Base-by-base conservation (phyloP, 1,139 yeast genomes). In the Debaryomyces singareniensis region DNA sequence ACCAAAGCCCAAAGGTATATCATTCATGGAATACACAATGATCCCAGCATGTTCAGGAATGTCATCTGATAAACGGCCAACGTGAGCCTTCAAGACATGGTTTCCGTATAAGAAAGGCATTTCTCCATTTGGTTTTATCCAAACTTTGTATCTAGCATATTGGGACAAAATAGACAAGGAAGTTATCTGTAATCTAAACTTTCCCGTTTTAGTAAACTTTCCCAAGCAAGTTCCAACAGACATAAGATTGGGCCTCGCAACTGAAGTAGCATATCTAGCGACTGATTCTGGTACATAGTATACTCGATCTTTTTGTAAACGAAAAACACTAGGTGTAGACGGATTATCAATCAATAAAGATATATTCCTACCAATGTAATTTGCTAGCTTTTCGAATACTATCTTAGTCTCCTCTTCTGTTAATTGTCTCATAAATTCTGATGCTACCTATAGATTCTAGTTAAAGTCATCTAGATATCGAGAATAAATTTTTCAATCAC, bases 21-120 rank as follows among this genome's bases (percentile, higher is more conserved):
- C 99, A 43, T 72, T 73, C 97, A 91, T 93, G 10, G 95, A 80
- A 48, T 73, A 86, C 10, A 91, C 80, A 43, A 93, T 72, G 20
- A 91, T 89, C 47, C 99, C 98, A 2, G 96, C 94, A 51, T 93
- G 98, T 58, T 91, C 97, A 20, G 98, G 97, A 35, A 91, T 85
- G 52, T 93, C 97, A 43, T 91, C 98, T 33, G 95, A 83, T 84
- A 91, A 87, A 50, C 89, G 80, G 23, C 98, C 98, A 36, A 91
- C 71, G 52, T 91, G 98, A 10, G 99, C 99, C 55, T 93, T 93
- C 44, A 91, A 69, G 15, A 91, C 93, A 55, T 91, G 96, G 62
- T 91, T 91, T 25, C 99, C 99, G 49, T 93, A 91, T 40, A 91
- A 65, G 55, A 80, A 93, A 6, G 98, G 97, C 98, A 93, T 93